phyloP scores from a whole-genome alignment of 2,329 filamentous ascomycete genomes.

The Cytospora paraplurivora region DNA sequence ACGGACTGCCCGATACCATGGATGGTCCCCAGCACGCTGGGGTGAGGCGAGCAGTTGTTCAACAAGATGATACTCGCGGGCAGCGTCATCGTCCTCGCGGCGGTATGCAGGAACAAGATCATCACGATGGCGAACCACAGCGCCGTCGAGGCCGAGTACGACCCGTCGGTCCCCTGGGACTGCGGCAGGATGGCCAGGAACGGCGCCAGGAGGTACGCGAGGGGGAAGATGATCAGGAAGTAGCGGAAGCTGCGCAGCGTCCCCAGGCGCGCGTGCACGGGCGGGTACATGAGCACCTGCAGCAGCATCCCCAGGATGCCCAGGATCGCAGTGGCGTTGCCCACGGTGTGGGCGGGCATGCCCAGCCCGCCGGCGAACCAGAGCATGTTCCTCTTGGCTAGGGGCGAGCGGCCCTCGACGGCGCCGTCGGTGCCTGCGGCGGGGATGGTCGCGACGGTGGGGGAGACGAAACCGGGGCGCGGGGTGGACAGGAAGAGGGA shows the following conservation, averaged over 20 bases:
- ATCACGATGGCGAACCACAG: conserved; percentile 58
- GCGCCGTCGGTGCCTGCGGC: conserved; percentile 9
- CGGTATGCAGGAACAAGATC: conserved; percentile 69
- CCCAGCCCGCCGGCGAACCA: conserved; percentile 68
- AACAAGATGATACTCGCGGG: conserved; percentile 61
- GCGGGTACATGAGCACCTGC: conserved; percentile 70
- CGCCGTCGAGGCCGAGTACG: conserved; percentile 37
- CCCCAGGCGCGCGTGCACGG: conserved; percentile 64
- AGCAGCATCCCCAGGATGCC: conserved; percentile 69
- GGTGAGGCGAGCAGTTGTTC: conserved; percentile 63
- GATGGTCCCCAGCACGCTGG: conserved; percentile 59
- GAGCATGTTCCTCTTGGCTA: conserved; percentile 44
- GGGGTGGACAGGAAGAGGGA: conserved; percentile 70
- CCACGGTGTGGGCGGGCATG: conserved; percentile 66
- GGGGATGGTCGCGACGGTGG: conserved; percentile 28
- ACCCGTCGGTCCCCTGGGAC: conserved; percentile 20
- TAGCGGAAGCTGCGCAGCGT: conserved; percentile 67
- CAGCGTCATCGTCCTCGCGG: conserved; percentile 69
- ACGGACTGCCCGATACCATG: conserved; percentile 57
- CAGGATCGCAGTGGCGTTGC: conserved; percentile 68
- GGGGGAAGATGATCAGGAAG: conserved; percentile 66
- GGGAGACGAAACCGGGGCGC: conserved; percentile 42
- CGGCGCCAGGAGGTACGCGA: conserved; percentile 68
- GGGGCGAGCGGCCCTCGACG: conserved; percentile 34
- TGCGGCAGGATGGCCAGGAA: conserved; percentile 66